Evolutionary conservation across 208 protist genomes (phyloP), one percentile per base, ranked within the genome.

Genomic region (Wallacemonas sp.): DNA sequence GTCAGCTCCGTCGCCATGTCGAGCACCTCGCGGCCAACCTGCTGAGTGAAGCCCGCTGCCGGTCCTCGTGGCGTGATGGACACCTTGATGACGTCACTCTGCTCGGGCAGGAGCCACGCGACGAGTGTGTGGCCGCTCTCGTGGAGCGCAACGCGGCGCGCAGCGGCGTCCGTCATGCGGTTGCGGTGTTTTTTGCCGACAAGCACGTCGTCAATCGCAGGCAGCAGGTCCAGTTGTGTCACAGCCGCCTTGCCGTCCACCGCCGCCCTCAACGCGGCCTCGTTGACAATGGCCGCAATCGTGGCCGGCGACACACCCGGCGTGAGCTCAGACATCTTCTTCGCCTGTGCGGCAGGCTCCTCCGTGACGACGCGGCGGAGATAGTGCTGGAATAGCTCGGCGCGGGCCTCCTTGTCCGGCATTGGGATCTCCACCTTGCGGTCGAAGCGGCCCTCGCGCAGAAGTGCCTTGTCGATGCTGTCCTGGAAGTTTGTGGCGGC

Each of bases 381-480:
- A 55, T 94, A 97, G 71, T 92, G 82, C 39, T 33, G 1, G 54
- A 97, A 95, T 36, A 97, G 66, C 24, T 90, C 78, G 37, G 60
- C 62, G 37, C 91, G 76, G 15, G 83, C 85, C 44, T 45, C 59
- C 45, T 73, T 73, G 76, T 97, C 91, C 8, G 91, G 91, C 77
- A 94, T 83, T 4, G 72, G 77, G 29, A 96, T 81, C 39, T 88
- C 77, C 38, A 98, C 90, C 69, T 95, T 85, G 39, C 98, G 81
- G 63, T 99, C 98, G 69, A 99, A 98, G 24, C 98, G 91, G 34
- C 98, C 98, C 24, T 97, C 97, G 38, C 98, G 89, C 46, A 98
- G 63, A 27, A 99, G 87, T 12, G 97, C 97, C 69, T 82, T 76
- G 81, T 99, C 97, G 1, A 99, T 62, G 26, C 93, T 89, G 61